phyloP scores from a whole-genome alignment of 257 asterid species.

The Catharanthus roseus region DNA sequence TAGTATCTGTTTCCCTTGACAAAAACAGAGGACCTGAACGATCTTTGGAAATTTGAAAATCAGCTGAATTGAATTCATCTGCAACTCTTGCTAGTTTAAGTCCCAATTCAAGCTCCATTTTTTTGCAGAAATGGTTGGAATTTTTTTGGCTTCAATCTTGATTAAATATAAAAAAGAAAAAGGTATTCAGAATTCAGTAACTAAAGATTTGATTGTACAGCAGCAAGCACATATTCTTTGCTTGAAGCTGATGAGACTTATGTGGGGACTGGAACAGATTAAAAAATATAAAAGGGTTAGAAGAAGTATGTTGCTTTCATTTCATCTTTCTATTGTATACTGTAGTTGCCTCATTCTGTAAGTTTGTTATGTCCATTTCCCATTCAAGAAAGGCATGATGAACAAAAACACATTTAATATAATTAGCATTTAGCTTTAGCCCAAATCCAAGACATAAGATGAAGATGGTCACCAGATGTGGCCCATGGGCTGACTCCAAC shows the following conservation, averaged over 20 bases:
- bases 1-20: slow-evolving; percentile 58
- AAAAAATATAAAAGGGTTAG: no score
- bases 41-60: slow-evolving; percentile 46
- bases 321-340: no score
- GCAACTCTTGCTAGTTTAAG: slow-evolving; percentile 42
- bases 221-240: slow-evolving; percentile 51
- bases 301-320: slow-evolving; percentile 6
- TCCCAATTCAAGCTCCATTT: slow-evolving; percentile 61
- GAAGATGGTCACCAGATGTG: no score
- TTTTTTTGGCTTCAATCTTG: background rate
- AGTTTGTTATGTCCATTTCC: background rate
- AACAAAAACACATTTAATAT: no score
- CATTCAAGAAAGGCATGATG: background rate
- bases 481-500: no score
- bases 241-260: slow-evolving; percentile 28
- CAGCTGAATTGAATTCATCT: slow-evolving; percentile 44
- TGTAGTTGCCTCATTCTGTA: background rate
- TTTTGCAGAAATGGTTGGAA: background rate
- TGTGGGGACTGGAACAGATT: background rate
- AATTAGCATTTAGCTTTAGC: no score
- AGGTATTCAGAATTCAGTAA: slow-evolving; percentile 9
- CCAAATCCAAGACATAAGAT: no score
- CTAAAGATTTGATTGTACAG: slow-evolving; percentile 16
- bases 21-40: slow-evolving; percentile 47
- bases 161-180: background rate